phyloP scores from a whole-genome alignment of 805 yeast genomes.

The Candida tallmaniae region DNA sequence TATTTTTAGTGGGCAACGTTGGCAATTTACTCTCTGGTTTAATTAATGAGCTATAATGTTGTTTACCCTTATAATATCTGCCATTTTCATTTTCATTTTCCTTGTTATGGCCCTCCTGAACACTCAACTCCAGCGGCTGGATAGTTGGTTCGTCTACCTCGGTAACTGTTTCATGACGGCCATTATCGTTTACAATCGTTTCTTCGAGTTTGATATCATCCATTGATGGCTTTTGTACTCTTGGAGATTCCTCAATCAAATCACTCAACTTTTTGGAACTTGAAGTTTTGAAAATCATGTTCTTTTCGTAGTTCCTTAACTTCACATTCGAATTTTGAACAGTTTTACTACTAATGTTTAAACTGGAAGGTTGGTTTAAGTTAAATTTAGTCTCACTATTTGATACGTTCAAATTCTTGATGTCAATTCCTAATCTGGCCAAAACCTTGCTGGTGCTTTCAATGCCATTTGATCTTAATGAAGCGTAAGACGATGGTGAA shows the following conservation, averaged over 20 bases:
- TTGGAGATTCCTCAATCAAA: conserved; percentile 13
- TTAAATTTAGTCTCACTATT: neutral
- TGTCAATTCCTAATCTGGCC: conserved; percentile 34
- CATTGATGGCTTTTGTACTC: neutral
- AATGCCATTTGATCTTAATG: conserved; percentile 13
- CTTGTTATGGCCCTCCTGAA: neutral
- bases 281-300: conserved; percentile 27
- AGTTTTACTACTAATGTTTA: neutral
- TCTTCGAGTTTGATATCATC: conserved; percentile 6
- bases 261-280: conserved; percentile 29
- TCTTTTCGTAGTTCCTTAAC: conserved; percentile 2
- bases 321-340: neutral
- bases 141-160: neutral
- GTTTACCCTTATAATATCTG: neutral
- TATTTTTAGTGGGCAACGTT: conserved; percentile 2
- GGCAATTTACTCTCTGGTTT: conserved; percentile 5
- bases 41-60: conserved; percentile 9
- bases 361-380: too few species aligned
- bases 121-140: neutral
- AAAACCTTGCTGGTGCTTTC: conserved; percentile 30
- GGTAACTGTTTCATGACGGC: neutral
- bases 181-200: conserved; percentile 4
- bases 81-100: neutral
- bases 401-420: neutral
- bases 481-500: conserved; percentile 20